Conservation (phyloP, 306 rosid genomes). For the Corylus americana region DNA sequence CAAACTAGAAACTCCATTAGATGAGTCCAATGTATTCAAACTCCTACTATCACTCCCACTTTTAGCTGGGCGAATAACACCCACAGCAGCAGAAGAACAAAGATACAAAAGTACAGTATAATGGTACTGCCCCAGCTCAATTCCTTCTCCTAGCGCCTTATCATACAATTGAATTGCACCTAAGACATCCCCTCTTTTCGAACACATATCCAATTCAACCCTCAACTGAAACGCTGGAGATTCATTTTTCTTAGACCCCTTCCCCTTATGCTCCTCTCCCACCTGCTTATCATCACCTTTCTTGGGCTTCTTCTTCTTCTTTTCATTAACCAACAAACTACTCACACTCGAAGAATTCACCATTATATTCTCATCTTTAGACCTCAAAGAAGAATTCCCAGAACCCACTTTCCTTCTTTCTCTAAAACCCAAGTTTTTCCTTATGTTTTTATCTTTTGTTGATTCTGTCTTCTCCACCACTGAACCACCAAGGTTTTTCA, state of each 20-base stretch:
- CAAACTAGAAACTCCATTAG: slow-evolving; percentile 29
- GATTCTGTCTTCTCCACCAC: slow-evolving; percentile 33
- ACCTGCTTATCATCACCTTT: slow-evolving; percentile 25
- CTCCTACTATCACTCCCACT: slow-evolving; percentile 68
- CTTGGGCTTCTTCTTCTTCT: slow-evolving; percentile 19
- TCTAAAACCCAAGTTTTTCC: slow-evolving; percentile 29
- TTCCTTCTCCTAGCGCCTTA: slow-evolving; percentile 50
- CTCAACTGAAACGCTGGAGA: slow-evolving; percentile 43
- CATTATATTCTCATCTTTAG: slow-evolving; percentile 13
- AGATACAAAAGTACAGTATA: slow-evolving; percentile 79
- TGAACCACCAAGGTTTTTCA: slow-evolving; percentile 38
- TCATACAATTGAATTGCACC: slow-evolving; percentile 73
- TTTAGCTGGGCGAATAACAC: slow-evolving; percentile 81
- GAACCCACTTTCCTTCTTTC: slow-evolving; percentile 34
- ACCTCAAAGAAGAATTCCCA: slow-evolving; percentile 28
- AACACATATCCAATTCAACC: slow-evolving; percentile 71
- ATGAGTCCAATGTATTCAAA: slow-evolving; percentile 36
- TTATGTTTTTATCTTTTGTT: slow-evolving; percentile 28
- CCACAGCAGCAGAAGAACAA: slow-evolving; percentile 90
- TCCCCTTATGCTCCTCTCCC: slow-evolving; percentile 36
- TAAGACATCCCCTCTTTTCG: slow-evolving; percentile 74
- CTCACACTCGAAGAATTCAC: slow-evolving; percentile 22
- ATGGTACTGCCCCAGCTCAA: slow-evolving; percentile 63
- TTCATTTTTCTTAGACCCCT: slow-evolving; percentile 39
- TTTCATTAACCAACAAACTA: slow-evolving; percentile 23